Base-by-base conservation (phyloP, 257 asterid genomes). In the Solanum neorickii region DNA sequence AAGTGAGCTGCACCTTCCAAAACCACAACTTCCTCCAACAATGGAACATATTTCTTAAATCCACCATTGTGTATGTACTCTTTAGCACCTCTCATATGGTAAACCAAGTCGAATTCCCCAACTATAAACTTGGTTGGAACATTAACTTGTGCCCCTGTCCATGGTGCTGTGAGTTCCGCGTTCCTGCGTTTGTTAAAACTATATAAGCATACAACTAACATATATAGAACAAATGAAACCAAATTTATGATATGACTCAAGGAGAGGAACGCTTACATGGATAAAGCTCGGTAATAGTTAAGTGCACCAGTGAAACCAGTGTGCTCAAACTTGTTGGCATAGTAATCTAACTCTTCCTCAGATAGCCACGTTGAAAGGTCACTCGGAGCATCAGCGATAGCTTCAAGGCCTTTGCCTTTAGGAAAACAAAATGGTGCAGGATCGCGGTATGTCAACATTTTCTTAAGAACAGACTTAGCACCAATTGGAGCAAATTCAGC, bases 281-380 rank as follows among this genome's bases (percentile, higher is more conserved):
- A 72, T 23, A 89, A 72, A 37, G 94, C 93, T 2, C 96, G 89
- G 41, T 91, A 92, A 91, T 92, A 93, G 91, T 93, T 93, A 82
- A 93, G 37, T 25, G 92, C 94, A 5, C 94, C 94, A 4, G 94
- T 93, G 87, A 92, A 93, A 87, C 94, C 93, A 2, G 90, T 72
- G 74, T 88, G 88, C 29, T 91, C 74, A 86, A 90, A 93, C 37
- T 90, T 90, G 75, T 86, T 52, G 10, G 92, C 88, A 5, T 88
- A 93, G 41, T 92, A 91, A 59, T 90, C 83, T 8, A 93, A 11
- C 4, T 93, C 94, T 56, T 88, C 90, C 59, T 90, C 77, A 12
- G 94, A 83, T 11, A 93, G 91, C 94, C 94, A 93, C 1, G 90
- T 66, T 10, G 96, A 92, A 89, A 23, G 15, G 93, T 92, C 78